Conservation (phyloP, 2,329 filamentous ascomycete species). For the Drechmeria coniospora region DNA sequence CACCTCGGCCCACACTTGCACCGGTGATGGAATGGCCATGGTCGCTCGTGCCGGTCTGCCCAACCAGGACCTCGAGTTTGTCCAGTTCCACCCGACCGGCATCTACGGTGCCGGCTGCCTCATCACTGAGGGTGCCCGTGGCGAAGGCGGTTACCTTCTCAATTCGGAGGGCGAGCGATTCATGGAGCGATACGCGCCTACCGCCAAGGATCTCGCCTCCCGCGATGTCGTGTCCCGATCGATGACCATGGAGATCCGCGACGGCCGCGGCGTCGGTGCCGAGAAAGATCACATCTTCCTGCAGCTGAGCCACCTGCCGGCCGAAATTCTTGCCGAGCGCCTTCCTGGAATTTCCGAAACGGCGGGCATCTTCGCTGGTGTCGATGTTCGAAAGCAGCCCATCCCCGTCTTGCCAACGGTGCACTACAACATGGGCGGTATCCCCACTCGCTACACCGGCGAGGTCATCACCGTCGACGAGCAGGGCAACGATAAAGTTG, state of each 20-base stretch:
- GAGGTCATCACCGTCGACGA: constrained; percentile 85
- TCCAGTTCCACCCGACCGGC: constrained; percentile 98
- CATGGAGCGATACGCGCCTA: constrained; percentile 97
- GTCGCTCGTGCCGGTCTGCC: constrained; percentile 92
- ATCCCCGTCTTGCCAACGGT: constrained; percentile 94
- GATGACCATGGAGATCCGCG: constrained; percentile 97
- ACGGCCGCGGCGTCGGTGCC: constrained; percentile 88
- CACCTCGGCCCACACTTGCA: constrained; percentile 96
- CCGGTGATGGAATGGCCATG: constrained; percentile 99
- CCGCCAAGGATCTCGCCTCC: constrained; percentile 91
- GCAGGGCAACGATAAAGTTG: constrained; percentile 76
- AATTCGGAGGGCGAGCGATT: constrained; percentile 98
- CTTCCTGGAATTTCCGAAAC: constrained; percentile 98
- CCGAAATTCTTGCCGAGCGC: constrained; percentile 87
- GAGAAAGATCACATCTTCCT: constrained; percentile 99
- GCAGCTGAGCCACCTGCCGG: constrained; percentile 85
- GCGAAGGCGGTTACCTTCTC: constrained; percentile 93
- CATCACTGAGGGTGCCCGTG: constrained; percentile 95
- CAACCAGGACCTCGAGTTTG: constrained; percentile 98
- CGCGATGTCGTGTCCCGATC: constrained; percentile 94
- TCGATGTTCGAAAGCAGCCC: constrained; percentile 92
- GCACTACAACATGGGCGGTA: constrained; percentile 99
- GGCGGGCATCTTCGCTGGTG: constrained; percentile 89
- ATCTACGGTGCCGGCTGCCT: constrained; percentile 97
- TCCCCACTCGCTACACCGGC: constrained; percentile 92